Conservation (phyloP, 768 basidiomycete genomes). For the Dentipellis fragilis region DNA sequence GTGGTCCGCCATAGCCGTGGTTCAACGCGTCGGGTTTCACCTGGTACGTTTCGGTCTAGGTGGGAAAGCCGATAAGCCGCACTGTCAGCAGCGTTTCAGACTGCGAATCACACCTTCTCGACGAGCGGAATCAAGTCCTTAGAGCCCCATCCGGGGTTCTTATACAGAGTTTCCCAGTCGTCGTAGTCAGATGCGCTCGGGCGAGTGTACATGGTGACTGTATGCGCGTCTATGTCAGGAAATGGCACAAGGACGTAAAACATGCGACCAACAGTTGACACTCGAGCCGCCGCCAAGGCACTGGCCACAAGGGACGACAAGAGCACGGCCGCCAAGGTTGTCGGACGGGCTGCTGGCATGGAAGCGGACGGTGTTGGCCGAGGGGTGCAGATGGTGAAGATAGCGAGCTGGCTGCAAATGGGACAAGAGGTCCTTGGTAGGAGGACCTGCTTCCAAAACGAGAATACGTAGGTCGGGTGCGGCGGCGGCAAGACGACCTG, state of each 20-base stretch:
- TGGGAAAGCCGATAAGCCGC: too few relatives aligned
- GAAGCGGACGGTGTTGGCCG: constrained; percentile 32
- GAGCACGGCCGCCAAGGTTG: constrained; percentile 33
- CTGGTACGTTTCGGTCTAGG: constrained; percentile 30
- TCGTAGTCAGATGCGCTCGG: constrained; percentile 55
- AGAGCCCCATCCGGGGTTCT: constrained; percentile 53
- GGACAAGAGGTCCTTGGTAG: constrained; percentile 32
- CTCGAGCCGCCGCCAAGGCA: constrained; percentile 53
- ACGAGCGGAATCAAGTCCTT: constrained; percentile 45
- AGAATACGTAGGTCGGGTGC: constrained; percentile 48
- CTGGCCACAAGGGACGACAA: constrained; percentile 34
- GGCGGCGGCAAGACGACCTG: constrained; percentile 43
- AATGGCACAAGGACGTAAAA: constrained; percentile 12
- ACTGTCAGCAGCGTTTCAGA: not conserved
- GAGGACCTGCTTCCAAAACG: constrained; percentile 48
- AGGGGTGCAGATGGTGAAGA: constrained; percentile 29
- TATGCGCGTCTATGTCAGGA: constrained; percentile 3
- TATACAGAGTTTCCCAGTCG: constrained; percentile 41
- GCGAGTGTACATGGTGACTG: constrained; percentile 42
- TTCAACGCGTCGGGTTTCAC: constrained; percentile 17
- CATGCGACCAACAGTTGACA: constrained; percentile 40
- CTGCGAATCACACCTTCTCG: constrained; percentile 34
- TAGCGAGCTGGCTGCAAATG: constrained; percentile 48
- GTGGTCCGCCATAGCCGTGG: constrained; percentile 39
- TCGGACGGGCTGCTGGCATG: constrained; percentile 29